Evolutionary conservation across 768 basidiomycete genomes (phyloP), one percentile per base, ranked within the genome.

Genomic region (Lentinula edodes): DNA sequence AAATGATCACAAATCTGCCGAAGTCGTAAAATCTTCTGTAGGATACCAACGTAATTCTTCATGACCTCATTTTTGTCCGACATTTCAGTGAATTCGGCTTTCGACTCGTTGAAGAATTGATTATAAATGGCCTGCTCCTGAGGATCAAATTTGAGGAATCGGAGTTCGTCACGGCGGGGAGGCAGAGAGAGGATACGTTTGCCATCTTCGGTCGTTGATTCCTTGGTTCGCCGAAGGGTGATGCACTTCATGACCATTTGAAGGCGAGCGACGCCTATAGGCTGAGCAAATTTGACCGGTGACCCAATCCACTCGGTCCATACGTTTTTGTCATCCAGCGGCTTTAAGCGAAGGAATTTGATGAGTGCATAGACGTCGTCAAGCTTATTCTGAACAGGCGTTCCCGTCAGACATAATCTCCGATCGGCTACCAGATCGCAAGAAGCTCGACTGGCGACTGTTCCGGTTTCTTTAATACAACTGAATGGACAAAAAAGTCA

Each of bases 1-100:
- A 84, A 92, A 74, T 99, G 96, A 70, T 98, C 95, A 74, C 97
- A 99, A 53, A 98, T 98, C 77, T 98, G 96, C 58, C 97, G 90
- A 51, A 99, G 82, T 23, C 95, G 91, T 57, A 99, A 79, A 61
- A 98, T 92, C 79, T 95, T 95, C 74, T 98, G 96, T 66, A 99
- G 74, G 68, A 99, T 96, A 59, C 94, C 93, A 66, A 97, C 97
- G 70, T 96, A 97, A 71, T 97, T 98, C 83, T 97, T 97, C 89
- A 95, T 92, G 58, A 97, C 89, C 72, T 94, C 90, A 67, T 95
- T 93, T 74, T 90, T 92, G 73, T 87, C 80, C 35, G 90, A 86
- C 65, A 98, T 79, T 69, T 92, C 87, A 63, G 85, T 86, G 72
- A 98, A 98, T 74, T 95, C 91, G 52, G 91, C 90, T 75, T 94